Base-by-base conservation (phyloP, 208 protist genomes). In the Lotmaria passim region DNA sequence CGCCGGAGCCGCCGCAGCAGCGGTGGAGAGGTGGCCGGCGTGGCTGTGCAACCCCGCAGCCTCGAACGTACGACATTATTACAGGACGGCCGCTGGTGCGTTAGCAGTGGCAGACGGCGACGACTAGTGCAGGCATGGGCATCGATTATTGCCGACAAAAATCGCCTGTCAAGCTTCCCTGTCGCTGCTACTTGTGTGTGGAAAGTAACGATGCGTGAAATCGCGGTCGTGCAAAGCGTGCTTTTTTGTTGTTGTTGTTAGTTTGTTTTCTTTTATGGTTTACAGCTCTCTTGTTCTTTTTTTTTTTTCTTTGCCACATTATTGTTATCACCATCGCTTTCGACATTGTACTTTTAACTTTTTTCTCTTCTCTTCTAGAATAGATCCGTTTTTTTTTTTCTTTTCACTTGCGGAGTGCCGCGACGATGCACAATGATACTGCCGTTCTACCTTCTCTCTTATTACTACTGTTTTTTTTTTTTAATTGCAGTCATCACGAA, bases 11-110 rank as follows among this genome's bases (percentile, higher is more conserved):
- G 43, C 55, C 21, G 7, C 7, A 30, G 61, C 70, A 47, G 33
- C 57, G 69, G 33, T 79, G 76, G 79, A 78, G 79, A 21, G 84
- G 84, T 51, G 78, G 82, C 10, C 67, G 61, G 12, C 65, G 67
- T 17, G 78, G 73, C 24, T 43, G 59, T 21, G 64, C 46, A n/a
- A 75, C 64, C 6, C 81, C 87, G 24, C 47, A 30, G 31, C 38
- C 55, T 23, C 79, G 87, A n/a, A 38, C 62, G 7, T 90, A 79
- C 36, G 78, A 93, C 63, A 93, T 93, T 31, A 93, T 93, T 31
- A 89, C 87, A 0, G 79, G 84, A n/a, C 75, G 64, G 7, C 75
- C 82, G 1, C 15, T 82, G 26, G 43, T 64, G 23, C 50, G 46
- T 36, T 76, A 65, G 66, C 24, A 7, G 8, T 48, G 36, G 4